These are phyloP conservation scores for Citrus inodora DNA, from an alignment of 345 rosid species.

Conservation along the genomic window DNA sequence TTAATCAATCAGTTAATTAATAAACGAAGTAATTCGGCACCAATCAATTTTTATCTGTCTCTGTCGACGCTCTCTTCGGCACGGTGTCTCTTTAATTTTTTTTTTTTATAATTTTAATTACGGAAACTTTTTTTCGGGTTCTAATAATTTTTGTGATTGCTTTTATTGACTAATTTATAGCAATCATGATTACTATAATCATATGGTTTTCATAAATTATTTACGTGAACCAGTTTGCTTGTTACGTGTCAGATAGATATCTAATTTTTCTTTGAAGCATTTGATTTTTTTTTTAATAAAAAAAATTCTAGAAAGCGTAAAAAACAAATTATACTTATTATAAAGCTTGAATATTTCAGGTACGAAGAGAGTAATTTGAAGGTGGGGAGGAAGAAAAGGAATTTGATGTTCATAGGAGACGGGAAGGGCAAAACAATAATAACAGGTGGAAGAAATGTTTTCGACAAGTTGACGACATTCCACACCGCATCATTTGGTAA, in stretches of 20 bases:
- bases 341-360: constrained; percentile 29
- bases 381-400: constrained; percentile 85
- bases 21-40: too few relatives aligned
- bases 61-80: too few relatives aligned
- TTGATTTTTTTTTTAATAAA: not conserved
- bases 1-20: too few relatives aligned
- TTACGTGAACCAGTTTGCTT: not conserved
- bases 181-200: not conserved
- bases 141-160: too few relatives aligned
- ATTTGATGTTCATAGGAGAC: constrained; percentile 91
- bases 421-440: constrained; percentile 82
- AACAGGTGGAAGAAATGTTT: constrained; percentile 60
- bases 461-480: constrained; percentile 71
- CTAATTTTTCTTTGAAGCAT: not conserved
- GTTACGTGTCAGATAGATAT: not conserved
- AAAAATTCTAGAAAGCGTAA: not conserved
- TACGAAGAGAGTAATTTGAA: constrained; percentile 79
- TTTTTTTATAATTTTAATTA: too few relatives aligned
- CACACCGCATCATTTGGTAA: constrained; percentile 95
- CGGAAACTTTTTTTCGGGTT: too few relatives aligned
- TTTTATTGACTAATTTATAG: not conserved
- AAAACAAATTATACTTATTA: too few relatives aligned
- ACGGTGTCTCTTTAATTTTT: too few relatives aligned
- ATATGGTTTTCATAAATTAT: not conserved
- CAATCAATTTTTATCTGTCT: too few relatives aligned